phyloP scores from a whole-genome alignment of 208 protist species.

The Trypanosomatidae sp. region DNA sequence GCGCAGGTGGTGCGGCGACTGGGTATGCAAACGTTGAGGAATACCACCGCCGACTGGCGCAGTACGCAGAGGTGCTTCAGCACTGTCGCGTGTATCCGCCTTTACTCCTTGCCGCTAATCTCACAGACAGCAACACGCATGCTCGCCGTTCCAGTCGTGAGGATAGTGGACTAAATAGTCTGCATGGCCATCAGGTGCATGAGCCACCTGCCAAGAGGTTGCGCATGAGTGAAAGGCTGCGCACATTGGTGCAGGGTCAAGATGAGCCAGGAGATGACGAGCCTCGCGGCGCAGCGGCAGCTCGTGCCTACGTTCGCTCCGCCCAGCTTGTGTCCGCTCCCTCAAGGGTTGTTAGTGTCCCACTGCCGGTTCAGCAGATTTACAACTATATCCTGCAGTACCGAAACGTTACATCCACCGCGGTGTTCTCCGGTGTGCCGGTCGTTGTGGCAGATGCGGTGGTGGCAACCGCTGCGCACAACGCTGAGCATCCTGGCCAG shows the following conservation, averaged over 20 bases:
- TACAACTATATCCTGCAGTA: slow-evolving; percentile 55
- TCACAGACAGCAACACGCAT: neutral
- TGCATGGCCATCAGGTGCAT: neutral
- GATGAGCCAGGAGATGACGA: slow-evolving; percentile 10
- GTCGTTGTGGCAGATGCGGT: slow-evolving; percentile 58
- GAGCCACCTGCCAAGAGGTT: slow-evolving; percentile 7
- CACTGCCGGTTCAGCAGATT: slow-evolving; percentile 29
- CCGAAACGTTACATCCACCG: slow-evolving; percentile 11
- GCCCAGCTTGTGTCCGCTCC: slow-evolving; percentile 25
- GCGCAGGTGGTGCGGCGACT: slow-evolving; percentile 32
- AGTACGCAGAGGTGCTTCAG: slow-evolving; percentile 36
- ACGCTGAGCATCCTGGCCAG: slow-evolving; percentile 15
- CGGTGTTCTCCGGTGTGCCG: slow-evolving; percentile 21
- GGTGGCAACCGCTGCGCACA: slow-evolving; percentile 46
- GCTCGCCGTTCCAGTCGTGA: neutral
- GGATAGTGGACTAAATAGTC: neutral
- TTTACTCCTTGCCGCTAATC: slow-evolving; percentile 13
- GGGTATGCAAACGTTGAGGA: slow-evolving; percentile 28
- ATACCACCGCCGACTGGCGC: slow-evolving; percentile 17
- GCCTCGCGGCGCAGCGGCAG: slow-evolving; percentile 9
- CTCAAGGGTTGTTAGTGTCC: slow-evolving; percentile 2
- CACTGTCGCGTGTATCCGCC: slow-evolving; percentile 26
- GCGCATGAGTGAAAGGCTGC: slow-evolving; percentile 17
- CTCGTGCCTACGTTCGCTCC: slow-evolving; percentile 30
- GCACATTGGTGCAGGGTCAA: slow-evolving; percentile 13